A percentile compares a stretch with the other conserved stretches of the same genome.
phyloP scores from a whole-genome alignment of 192 early-diverging fungal species.

The Coemansia sp. region DNA sequence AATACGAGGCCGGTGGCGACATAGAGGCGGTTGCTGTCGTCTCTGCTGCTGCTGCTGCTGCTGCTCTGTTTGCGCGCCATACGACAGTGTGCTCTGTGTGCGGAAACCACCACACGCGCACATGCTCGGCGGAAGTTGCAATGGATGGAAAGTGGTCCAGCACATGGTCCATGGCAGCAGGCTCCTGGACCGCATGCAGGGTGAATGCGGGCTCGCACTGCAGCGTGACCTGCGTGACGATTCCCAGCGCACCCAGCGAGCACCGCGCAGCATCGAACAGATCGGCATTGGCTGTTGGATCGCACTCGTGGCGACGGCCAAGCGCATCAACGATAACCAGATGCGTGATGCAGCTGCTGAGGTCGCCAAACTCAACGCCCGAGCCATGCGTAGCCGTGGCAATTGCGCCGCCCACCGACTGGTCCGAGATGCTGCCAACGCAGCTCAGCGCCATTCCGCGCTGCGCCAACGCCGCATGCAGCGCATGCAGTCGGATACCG shows the following conservation, averaged over 20 bases:
- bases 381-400: conserved; percentile 75
- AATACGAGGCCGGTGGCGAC: conserved; percentile 12
- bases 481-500: conserved; percentile 63
- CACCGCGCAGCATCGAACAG: conserved; percentile 70
- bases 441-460: conserved; percentile 65
- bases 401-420: conserved; percentile 70
- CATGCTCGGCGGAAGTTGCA: conserved; percentile 67
- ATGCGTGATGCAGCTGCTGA: conserved; percentile 59
- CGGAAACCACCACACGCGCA: conserved; percentile 79
- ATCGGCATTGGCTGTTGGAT: conserved; percentile 43
- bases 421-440: conserved; percentile 74
- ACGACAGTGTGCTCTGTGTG: conserved; percentile 69
- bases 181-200: conserved; percentile 67
- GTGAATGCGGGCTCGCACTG: conserved; percentile 65
- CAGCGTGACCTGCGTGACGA: conserved; percentile 66
- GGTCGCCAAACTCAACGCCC: conserved; percentile 61
- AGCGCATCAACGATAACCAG: conserved; percentile 65
- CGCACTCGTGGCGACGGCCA: conserved; percentile 58
- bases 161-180: conserved; percentile 59
- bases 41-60: too few species aligned
- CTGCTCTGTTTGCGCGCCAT: conserved; percentile 67
- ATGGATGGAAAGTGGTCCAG: conserved; percentile 56
- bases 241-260: conserved; percentile 66
- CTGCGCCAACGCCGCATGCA: conserved; percentile 60
- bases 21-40: background rate